Conservation (phyloP, 306 rosid genomes). For the Cucumis melo region DNA sequence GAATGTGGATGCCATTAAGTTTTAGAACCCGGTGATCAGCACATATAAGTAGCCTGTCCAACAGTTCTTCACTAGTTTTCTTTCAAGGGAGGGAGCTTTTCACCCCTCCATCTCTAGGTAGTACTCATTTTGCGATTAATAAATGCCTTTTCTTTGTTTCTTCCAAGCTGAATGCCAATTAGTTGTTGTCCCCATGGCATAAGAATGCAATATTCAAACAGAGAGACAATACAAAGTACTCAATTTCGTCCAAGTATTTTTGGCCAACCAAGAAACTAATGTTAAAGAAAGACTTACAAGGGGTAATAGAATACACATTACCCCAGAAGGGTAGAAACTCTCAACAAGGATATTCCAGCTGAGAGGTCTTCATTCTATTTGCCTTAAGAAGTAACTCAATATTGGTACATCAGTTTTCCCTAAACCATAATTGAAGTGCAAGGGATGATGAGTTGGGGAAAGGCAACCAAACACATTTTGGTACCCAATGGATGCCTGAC, state of each 20-base stretch:
- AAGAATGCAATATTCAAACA: neutral
- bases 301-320: neutral
- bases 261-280: neutral
- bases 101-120: too few species aligned
- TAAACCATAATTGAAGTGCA: neutral
- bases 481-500: neutral
- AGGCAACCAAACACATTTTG: neutral
- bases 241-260: neutral
- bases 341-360: neutral
- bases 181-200: neutral
- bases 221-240: neutral
- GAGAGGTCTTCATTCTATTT: neutral
- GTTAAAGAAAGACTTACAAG: neutral
- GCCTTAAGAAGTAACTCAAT: neutral
- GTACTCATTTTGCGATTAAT: too few species aligned
- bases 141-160: too few species aligned
- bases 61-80: too few species aligned
- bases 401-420: neutral
- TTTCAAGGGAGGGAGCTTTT: too few species aligned
- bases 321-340: neutral
- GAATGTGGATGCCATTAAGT: neutral
- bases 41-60: neutral
- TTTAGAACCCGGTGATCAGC: neutral
- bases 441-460: neutral
- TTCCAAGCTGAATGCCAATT: too few species aligned